Evolutionary conservation across 202 grass and related monocot species (phyloP).

Genomic region (Schoenoplectus tabernaemontani): DNA sequence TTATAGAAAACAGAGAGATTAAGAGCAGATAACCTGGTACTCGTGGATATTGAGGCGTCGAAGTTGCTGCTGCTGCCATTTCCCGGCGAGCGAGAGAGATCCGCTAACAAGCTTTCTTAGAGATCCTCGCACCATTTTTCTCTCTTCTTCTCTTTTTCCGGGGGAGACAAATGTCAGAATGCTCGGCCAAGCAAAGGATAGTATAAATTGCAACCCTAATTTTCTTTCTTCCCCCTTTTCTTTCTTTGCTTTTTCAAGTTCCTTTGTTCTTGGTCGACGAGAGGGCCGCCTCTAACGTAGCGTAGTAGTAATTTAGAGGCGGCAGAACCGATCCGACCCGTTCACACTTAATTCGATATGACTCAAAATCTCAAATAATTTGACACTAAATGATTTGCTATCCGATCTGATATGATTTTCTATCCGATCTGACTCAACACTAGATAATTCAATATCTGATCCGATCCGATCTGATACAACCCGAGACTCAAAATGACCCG

Average conservation of each 20-base stretch:
- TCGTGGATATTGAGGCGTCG: constrained; percentile 99
- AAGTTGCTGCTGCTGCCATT: constrained; percentile 93
- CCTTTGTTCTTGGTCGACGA: neutral
- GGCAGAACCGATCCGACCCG: no score
- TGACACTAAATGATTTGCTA: no score
- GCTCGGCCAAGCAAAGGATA: neutral
- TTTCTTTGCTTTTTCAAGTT: neutral
- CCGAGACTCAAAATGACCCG: no score
- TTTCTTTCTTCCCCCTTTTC: neutral
- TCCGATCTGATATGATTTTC: no score
- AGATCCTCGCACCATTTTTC: constrained; percentile 72
- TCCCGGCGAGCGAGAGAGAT: constrained; percentile 68
- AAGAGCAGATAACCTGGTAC: constrained; percentile 54
- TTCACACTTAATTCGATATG: no score
- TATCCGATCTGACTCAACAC: no score
- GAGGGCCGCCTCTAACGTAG: no score
- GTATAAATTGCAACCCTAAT: constrained; percentile 17
- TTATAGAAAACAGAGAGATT: constrained; percentile 10
- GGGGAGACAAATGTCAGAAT: neutral
- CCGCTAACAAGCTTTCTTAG: constrained; percentile 48
- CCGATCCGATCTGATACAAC: no score
- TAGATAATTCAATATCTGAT: no score
- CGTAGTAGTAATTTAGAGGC: no score
- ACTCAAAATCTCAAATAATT: no score
- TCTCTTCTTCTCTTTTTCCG: neutral